Conservation (phyloP, 1,284 basidiomycete genomes). For the Ganoderma meredithae region DNA sequence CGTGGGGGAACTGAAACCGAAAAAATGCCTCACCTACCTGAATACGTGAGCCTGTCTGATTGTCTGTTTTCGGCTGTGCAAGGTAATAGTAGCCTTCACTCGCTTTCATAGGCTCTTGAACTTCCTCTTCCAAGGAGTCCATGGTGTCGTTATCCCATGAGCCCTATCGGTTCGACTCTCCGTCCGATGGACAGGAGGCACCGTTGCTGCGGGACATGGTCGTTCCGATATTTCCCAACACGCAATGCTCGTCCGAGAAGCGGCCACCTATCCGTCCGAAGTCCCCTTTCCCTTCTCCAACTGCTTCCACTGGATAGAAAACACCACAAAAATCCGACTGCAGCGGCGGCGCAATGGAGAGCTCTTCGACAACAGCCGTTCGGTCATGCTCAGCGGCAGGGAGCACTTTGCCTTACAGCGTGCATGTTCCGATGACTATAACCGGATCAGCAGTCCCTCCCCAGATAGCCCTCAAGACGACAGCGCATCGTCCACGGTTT, state of each 20-base stretch:
- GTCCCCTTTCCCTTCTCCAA: slow-evolving; percentile 11
- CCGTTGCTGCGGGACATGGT: slow-evolving; percentile 16
- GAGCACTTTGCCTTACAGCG: background rate
- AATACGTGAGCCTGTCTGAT: background rate
- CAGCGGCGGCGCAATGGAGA: background rate
- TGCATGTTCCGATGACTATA: background rate
- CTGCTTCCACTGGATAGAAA: slow-evolving; percentile 19
- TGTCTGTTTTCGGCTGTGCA: background rate
- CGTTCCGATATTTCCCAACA: slow-evolving; percentile 12
- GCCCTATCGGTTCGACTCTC: background rate
- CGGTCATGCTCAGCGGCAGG: background rate
- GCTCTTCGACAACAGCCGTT: background rate
- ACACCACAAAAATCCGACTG: background rate
- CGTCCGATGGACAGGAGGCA: background rate
- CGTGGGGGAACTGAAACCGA: slow-evolving; percentile 7
- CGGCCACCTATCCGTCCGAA: background rate
- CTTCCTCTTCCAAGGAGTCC: slow-evolving; percentile 11
- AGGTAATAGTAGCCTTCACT: background rate
- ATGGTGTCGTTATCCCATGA: slow-evolving; percentile 6
- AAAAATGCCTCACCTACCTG: slow-evolving; percentile 17
- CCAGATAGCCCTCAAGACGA: background rate
- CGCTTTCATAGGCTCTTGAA: background rate
- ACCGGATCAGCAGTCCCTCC: background rate
- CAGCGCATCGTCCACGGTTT: background rate
- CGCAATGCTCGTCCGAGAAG: background rate